phyloP scores from a whole-genome alignment of 306 rosid genomes.

The Vachellia collinsii region DNA sequence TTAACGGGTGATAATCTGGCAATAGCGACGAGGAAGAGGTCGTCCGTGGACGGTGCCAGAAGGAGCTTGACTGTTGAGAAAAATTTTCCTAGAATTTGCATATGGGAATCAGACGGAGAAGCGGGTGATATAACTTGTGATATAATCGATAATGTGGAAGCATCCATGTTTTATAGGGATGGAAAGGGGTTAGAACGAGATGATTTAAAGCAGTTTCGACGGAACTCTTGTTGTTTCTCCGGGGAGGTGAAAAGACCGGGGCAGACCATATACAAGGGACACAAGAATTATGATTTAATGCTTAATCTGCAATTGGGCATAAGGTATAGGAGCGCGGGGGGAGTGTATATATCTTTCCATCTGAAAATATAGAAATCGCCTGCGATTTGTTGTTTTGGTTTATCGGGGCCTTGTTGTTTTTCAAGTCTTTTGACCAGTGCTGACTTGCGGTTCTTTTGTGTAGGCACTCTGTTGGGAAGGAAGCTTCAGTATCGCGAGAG shows the following conservation, averaged over 20 bases:
- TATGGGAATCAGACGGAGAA: constrained; percentile 99
- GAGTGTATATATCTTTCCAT: neutral
- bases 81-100: constrained; percentile 92
- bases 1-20: constrained; percentile 54
- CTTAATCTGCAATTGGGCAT: constrained; percentile 95
- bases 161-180: constrained; percentile 81
- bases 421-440: neutral
- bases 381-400: neutral
- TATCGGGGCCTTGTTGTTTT: neutral
- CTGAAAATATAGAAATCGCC: neutral
- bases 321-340: constrained; percentile 49
- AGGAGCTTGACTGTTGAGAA: constrained; percentile 64
- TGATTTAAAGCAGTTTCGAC: constrained; percentile 44
- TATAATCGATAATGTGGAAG: constrained; percentile 93
- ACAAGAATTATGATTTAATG: constrained; percentile 94
- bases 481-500: constrained; percentile 59
- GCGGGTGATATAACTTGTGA: constrained; percentile 98
- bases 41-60: constrained; percentile 70
- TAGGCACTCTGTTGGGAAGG: constrained; percentile 64
- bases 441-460: constrained; percentile 24
- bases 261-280: constrained; percentile 77
- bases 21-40: constrained; percentile 61
- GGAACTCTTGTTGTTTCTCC: constrained; percentile 65
- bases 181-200: constrained; percentile 59
- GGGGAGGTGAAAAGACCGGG: constrained; percentile 88